Base-by-base conservation (phyloP, 495 filamentous ascomycete species). In the Aspergillus saccharolyticus region DNA sequence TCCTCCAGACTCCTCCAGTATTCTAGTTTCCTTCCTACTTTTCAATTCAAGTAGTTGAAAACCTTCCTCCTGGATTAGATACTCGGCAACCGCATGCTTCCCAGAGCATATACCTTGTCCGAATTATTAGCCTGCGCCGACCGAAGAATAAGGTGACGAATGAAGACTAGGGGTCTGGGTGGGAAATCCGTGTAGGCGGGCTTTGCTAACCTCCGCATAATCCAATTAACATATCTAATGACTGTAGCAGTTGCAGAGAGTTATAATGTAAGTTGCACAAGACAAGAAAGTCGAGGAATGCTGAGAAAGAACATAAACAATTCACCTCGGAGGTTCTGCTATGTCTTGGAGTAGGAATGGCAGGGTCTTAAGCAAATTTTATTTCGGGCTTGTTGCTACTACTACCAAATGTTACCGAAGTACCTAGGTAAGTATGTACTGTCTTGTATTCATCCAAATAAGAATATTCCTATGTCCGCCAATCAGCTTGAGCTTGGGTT, bases 91-190 rank as follows among this genome's bases (percentile, higher is more conserved):
- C 12, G 90, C 87, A 63, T 84, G 83, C 72, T 96, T 96, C 57
- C 94, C 94, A 28, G 93, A 85, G 70, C 90, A 96, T 55, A 96
- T 90, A 55, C 87, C 92, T 95, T 66, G 22, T 2, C 65, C 52
- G 65, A 33, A 42, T 42, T 50, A 50, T 52, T 68, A 59, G 59
- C 59, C 52, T 55, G 58, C 42, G 44, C 24, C 53, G 39, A 53
- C 30, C 48, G 19, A 24, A 19, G 18, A 5, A 24, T 20, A 55
- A 51, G 33, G 12, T 10, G 33, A 39, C 14, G 14, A 12, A 15
- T 6, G 33, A 39, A 15, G 12, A 10, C 6, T 39, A 39, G 33
- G 33, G 33, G 14, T 10, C 2, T 15, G 33, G 12, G 14, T 5
- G 10, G 12, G 12, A 39, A 39, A 39, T 39, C 14, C 33, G 7